phyloP scores from a whole-genome alignment of 257 asterid species.

The Knoxia roxburghii region DNA sequence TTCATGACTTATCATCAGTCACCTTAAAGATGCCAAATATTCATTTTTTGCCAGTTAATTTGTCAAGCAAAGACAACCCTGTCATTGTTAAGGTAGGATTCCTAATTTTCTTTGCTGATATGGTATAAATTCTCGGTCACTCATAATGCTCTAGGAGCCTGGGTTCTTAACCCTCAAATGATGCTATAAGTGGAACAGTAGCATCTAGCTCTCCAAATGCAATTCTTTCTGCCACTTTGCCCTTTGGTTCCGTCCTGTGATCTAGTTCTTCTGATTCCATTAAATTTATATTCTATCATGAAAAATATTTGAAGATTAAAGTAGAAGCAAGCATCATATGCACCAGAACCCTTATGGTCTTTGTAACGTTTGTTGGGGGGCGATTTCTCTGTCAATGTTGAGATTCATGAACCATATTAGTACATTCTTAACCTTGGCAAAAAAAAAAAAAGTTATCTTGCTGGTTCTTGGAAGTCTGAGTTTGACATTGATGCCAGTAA shows the following conservation, averaged over 20 bases:
- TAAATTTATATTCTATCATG: not conserved
- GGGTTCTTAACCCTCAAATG: not conserved
- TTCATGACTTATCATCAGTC: slow-evolving; percentile 63
- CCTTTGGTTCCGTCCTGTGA: not conserved
- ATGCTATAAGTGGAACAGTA: not conserved
- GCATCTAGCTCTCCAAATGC: not conserved
- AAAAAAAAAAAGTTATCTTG: not conserved
- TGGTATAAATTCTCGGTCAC: not conserved
- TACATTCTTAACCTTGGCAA: not conserved
- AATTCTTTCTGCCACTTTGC: not conserved
- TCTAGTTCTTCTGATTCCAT: not conserved
- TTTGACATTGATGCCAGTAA: too few relatives aligned
- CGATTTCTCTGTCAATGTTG: not conserved
- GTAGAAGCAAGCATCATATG: not conserved
- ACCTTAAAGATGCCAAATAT: slow-evolving; percentile 86
- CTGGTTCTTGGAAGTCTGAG: not conserved
- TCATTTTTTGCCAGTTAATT: slow-evolving; percentile 86
- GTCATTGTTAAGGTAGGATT: slow-evolving; percentile 66
- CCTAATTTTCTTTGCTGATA: not conserved
- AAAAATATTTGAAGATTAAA: not conserved
- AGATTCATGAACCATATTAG: too few relatives aligned
- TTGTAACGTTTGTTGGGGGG: not conserved
- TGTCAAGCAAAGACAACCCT: slow-evolving; percentile 77
- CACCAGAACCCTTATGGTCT: not conserved
- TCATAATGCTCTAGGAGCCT: not conserved